Percentiles rank a stretch among this genome's conserved stretches.
phyloP scores from a whole-genome alignment of 208 protist genomes.

The Acanthamoeba lugdunensis region DNA sequence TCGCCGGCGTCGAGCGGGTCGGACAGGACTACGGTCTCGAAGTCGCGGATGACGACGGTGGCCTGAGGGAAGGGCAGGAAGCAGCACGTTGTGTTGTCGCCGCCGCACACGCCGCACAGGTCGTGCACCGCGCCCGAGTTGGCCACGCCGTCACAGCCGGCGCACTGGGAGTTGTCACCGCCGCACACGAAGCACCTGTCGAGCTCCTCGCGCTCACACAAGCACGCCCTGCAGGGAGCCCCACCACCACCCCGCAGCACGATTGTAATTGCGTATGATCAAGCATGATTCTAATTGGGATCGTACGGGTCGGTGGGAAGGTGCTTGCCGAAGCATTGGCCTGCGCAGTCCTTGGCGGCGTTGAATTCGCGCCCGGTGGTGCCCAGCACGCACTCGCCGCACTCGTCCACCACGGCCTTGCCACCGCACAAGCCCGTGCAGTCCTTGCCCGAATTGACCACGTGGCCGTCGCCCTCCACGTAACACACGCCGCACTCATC shows the following conservation, averaged over 20 bases:
- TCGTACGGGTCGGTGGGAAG: not conserved
- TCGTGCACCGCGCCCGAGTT: not conserved
- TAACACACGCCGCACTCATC: not conserved
- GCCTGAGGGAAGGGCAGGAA: not conserved
- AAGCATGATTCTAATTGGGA: too few species aligned
- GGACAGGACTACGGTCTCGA: too few species aligned
- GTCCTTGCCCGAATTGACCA: not conserved
- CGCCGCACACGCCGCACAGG: slow-evolving; percentile 52
- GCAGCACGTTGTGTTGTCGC: slow-evolving; percentile 1
- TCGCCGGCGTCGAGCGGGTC: not conserved
- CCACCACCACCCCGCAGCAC: too few species aligned
- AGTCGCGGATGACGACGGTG: not conserved
- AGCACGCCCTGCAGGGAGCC: too few species aligned
- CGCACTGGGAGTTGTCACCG: not conserved
- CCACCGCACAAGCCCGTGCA: not conserved
- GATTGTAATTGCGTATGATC: too few species aligned
- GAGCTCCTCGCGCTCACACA: too few species aligned
- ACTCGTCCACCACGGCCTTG: slow-evolving; percentile 23
- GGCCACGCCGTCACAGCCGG: not conserved
- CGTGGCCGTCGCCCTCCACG: not conserved
- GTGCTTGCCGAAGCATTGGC: not conserved
- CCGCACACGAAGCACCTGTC: slow-evolving; percentile 2
- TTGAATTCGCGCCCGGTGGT: not conserved
- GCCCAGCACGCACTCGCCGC: not conserved
- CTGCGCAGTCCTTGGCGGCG: not conserved